Evolutionary conservation across 169 alveolate genomes (phyloP), one percentile per base, ranked within the genome.

Genomic region (Plasmodium sp.): DNA sequence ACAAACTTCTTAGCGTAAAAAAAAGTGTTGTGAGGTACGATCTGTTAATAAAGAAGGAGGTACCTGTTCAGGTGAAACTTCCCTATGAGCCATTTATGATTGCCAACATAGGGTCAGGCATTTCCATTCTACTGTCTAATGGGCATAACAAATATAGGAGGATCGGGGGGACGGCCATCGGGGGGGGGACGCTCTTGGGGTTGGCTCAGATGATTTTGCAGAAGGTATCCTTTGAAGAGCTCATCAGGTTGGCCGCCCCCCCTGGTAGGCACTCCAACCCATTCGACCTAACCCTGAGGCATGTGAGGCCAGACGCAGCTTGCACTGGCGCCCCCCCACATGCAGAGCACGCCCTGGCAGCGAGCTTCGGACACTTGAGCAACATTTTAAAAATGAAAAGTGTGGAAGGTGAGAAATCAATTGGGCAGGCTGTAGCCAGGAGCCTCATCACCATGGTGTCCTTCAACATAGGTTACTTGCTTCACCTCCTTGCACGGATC

Each of bases 101-200:
- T 33, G 98, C 98, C 33, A 97, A 97, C 81, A 98, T 98, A 39
- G 99, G 99, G 56, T 97, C 98, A 51, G 99, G 99, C 39, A 99
- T 98, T 51, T 97, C 99, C 10, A 97, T 98, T 73, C 88, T 98
- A 58, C 97, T 97, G 94, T 98, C 98, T 5, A 48, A 90, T 48
- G 88, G 82, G 6, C 7, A 14, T 16, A 54, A 33, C 3, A 10
- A 22, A 36, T 79, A 27, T 86, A 48, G 2, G 7, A 83, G 93
- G 71, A 92, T 98, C 10, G 95, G 98, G 33, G 99, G 99, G 16
- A 98, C 99, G 27, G 96, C 98, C 93, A 94, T 98, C 80, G 99
- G 99, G 2, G 99, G 99, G 3, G 99, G 99, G 10, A 98, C 99
- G 2, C 94, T 97, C 31, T 83, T 98, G 39, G 99, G 99, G 5